Evolutionary conservation across 2,329 filamentous ascomycete species (phyloP), one percentile per base, ranked within the genome.

Genomic region (Trichoderma breve): DNA sequence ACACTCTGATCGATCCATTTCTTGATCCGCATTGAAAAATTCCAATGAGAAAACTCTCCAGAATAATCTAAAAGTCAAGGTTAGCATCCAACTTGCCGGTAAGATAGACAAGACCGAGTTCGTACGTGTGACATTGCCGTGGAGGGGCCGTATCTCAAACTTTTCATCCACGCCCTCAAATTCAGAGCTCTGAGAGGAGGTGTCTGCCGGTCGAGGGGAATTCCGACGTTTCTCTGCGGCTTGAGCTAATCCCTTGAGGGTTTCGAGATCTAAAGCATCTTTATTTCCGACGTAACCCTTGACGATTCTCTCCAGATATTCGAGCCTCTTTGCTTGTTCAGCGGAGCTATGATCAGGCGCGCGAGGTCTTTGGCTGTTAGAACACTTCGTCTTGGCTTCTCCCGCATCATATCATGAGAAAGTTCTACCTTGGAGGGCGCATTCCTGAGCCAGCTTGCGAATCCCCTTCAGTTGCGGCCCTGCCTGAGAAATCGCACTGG

Each of bases 31-130:
- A 85, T 85, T 53, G 84, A 86, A 74, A 86, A 86, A 73, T 86
- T 86, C 83, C 84, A 86, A 71, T 86, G 84, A 4, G 85, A 86
- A 74, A 86, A 86, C 73, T 86, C 85, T 9, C 85, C 85, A 0
- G 85, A 86, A 72, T 85, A 86, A 69, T 86, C 84, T 86, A 55
- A 5, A 6, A 51, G 70, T 53, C 36, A 73, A 39, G 62, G 71
- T 70, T 28, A 74, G 62, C 11, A 69, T 55, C 24, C 12, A 12
- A 7, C 28, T 18, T 14, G 36, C 4, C 11, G 18, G 12, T 14
- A 43, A 58, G 43, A 34, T 18, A 8, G 14, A n/a, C 14, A 34
- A 57, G 24, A 57, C 6, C 14, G 24, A 57, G 57, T 6, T 64
- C 47, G 11, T 64, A 70, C 71, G 71, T n/a, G 71, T 72, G 14